Evolutionary conservation across 2,329 filamentous ascomycete species (phyloP), one percentile per base, ranked within the genome.

Genomic region (Pestalotiopsis sp.): DNA sequence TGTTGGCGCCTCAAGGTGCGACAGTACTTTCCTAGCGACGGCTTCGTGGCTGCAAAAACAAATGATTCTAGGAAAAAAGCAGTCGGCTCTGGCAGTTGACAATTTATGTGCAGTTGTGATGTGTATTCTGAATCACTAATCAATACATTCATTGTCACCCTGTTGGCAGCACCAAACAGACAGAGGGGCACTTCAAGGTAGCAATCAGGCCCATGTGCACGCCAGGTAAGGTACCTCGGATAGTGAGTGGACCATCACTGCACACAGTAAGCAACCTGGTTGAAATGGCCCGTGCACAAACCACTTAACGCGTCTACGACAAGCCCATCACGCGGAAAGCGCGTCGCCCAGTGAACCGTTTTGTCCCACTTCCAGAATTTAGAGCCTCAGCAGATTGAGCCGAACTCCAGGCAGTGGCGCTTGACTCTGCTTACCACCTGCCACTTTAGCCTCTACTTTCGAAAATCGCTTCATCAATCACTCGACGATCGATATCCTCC

Each of bases 281-380:
- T 36, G 5, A 20, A 23, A 6, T 63, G 60, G 31, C 23, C 60
- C 36, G 60, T 63, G 60, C 60, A 3, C 31, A 63, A 64, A 66
- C 58, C 68, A 69, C 60, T 69, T 69, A 64, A 69, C 68, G 68
- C 68, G 68, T 60, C 27, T 14, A 27, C 13, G 39, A 20, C 65
- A 49, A 52, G 68, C 61, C 23, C 27, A 17, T 14, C n/a, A 20
- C 23, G 14, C 27, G 13, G 13, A 9, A 25, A 39, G 25, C 64
- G 64, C 52, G 64, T 65, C 49, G 64, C n/a, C 64, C 45, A 36
- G 49, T 36, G 45, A 65, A 55, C 64, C 9, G 25, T n/a, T 58
- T 49, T 57, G 64, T 65, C 49, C 64, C 64, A 65, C 64, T 65
- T 65, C n/a, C 1, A 38, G 13, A 20, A n/a, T 57, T 36, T 36